phyloP scores from a whole-genome alignment of 1,284 basidiomycete genomes.

The Fomitopsis betulina region DNA sequence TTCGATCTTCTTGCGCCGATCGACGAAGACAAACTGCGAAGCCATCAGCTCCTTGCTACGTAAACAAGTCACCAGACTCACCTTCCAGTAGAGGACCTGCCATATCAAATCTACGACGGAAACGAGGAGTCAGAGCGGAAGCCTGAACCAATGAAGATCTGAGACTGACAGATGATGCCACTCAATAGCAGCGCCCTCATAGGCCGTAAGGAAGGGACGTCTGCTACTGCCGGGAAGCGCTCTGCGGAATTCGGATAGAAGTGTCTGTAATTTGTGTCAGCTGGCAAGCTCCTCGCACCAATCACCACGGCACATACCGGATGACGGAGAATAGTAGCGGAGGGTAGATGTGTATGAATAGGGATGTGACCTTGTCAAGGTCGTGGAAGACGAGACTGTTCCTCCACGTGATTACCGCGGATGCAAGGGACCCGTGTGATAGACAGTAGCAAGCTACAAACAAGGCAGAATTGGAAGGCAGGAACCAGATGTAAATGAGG shows the following conservation, averaged over 20 bases:
- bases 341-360: constrained; percentile 89
- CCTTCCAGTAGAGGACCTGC: constrained; percentile 91
- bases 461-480: constrained; percentile 67
- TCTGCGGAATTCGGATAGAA: constrained; percentile 72
- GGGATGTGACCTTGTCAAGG: constrained; percentile 86
- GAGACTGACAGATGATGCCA: constrained; percentile 63
- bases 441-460: constrained; percentile 88
- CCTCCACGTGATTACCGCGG: constrained; percentile 93
- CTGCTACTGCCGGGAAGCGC: constrained; percentile 78
- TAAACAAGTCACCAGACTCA: constrained; percentile 21
- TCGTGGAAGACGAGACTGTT: constrained; percentile 97
- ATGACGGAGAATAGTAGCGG: constrained; percentile 87
- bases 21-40: constrained; percentile 73
- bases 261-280: constrained; percentile 49
- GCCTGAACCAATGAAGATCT: constrained; percentile 8
- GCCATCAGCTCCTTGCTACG: neutral
- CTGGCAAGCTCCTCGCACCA: neutral
- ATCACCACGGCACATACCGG: constrained; percentile 39
- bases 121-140: constrained; percentile 2
- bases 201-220: constrained; percentile 62
- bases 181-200: constrained; percentile 62
- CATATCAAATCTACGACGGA: constrained; percentile 67
- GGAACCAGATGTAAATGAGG: constrained; percentile 82
- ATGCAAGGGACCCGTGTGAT: constrained; percentile 85
- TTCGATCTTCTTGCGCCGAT: constrained; percentile 80